These are phyloP conservation scores for Pochonia chlamydosporia DNA, from an alignment of 2,329 filamentous ascomycete species.

Conservation along the genomic window DNA sequence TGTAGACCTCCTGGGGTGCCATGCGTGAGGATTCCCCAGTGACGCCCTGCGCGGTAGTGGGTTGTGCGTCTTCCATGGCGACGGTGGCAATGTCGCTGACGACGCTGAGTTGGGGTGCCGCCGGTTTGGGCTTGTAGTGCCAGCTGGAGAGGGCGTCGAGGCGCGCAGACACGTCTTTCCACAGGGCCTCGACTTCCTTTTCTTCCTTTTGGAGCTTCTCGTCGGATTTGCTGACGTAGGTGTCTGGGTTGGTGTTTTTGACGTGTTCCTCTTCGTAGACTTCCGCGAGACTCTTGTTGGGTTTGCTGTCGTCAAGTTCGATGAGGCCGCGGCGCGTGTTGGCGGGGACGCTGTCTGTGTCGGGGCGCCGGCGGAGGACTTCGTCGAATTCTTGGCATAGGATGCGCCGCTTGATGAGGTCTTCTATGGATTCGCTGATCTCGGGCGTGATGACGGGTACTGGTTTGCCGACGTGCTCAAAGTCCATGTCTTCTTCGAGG, in stretches of 20 bases:
- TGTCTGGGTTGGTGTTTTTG: slow-evolving; percentile 67
- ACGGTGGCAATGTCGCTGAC: slow-evolving; percentile 89
- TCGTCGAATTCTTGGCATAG: slow-evolving; percentile 89
- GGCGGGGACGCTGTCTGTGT: slow-evolving; percentile 57
- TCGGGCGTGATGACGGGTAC: slow-evolving; percentile 91
- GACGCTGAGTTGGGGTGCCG: slow-evolving; percentile 75
- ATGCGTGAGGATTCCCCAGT: slow-evolving; percentile 65
- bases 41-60: slow-evolving; percentile 71
- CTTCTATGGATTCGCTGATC: slow-evolving; percentile 84
- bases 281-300: slow-evolving; percentile 81
- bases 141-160: slow-evolving; percentile 88
- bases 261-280: slow-evolving; percentile 92
- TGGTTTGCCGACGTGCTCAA: slow-evolving; percentile 91
- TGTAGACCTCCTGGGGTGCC: slow-evolving; percentile 92
- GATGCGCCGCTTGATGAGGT: slow-evolving; percentile 89
- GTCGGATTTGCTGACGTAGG: slow-evolving; percentile 74
- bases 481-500: slow-evolving; percentile 90
- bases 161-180: slow-evolving; percentile 72
- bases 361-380: slow-evolving; percentile 74
- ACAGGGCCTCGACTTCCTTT: slow-evolving; percentile 73
- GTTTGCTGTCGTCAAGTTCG: slow-evolving; percentile 81
- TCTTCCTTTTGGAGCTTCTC: slow-evolving; percentile 80
- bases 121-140: slow-evolving; percentile 90
- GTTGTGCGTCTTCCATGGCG: slow-evolving; percentile 91
- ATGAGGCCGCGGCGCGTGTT: slow-evolving; percentile 64